Base-by-base conservation (phyloP, 257 asterid species). In the Solanum boliviense region DNA sequence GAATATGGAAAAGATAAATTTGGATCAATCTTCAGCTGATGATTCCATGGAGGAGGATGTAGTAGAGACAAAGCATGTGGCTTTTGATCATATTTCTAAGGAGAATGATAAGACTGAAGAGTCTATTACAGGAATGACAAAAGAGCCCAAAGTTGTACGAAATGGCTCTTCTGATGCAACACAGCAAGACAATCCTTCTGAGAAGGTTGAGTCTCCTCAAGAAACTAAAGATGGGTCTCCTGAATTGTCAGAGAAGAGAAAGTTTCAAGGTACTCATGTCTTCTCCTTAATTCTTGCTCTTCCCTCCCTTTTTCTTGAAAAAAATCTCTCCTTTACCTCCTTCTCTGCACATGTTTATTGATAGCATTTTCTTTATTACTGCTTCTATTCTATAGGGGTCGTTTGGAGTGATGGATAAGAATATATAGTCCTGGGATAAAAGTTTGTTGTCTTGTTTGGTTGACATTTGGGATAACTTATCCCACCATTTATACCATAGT, bases 11-110 rank as follows among this genome's bases (percentile, higher is more conserved):
- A 91, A 89, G 88, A 89, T 88, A 79, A 91, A 89, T 68, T 84
- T 91, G 60, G 91, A 89, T 70, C 93, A 89, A 70, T 88, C 91
- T 74, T 87, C 91, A 38, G 89, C 87, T 78, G 93, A 87, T 87
- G 93, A 91, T 88, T 87, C 90, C 38, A 89, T 91, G 87, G 91
- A 91, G 81, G 93, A 89, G 86, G 93, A 89, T 84, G 62, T 85
- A 5, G 70, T 71, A 68, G 90, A 91, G 82, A 58, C 84, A 36
- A 91, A 84, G 70, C 90, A 75, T 13, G 36, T 67, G 23, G 88
- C 41, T 29, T 88, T 88, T 58, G 89, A 86, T 38, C 82, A 71
- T 20, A 87, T 83, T 88, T 86, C 75, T 52, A 84, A 23, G 89
- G 84, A 35, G 85, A 46, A 83, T 81, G 86, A 67, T 79, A 88